A percentile compares a stretch with the other conserved stretches of the same genome.
Conservation (phyloP, 495 filamentous ascomycete genomes). For the Hypoxylon subgilvum region DNA sequence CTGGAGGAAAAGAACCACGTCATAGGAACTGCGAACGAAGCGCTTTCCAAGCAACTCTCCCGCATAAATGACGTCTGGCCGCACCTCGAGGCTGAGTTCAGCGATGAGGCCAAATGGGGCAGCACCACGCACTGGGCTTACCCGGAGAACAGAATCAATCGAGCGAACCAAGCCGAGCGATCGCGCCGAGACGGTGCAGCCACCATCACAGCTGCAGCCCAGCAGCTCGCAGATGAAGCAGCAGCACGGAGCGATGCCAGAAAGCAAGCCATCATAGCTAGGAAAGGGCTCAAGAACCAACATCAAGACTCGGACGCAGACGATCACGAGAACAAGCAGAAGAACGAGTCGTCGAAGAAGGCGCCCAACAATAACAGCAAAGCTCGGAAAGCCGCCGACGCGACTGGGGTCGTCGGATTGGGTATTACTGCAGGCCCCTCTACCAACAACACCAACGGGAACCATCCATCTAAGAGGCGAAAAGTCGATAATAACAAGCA, state of each 20-base stretch:
- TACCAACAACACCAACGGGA: constrained; percentile 48
- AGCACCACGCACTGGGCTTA: constrained; percentile 96
- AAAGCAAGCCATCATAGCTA: constrained; percentile 77
- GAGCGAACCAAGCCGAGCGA: constrained; percentile 67
- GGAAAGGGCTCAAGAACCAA: constrained; percentile 69
- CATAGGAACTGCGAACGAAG: constrained; percentile 84
- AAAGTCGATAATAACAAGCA: constrained; percentile 72
- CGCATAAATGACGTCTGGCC: constrained; percentile 85
- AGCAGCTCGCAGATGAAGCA: constrained; percentile 76
- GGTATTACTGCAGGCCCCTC: constrained; percentile 55
- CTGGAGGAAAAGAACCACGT: constrained; percentile 98
- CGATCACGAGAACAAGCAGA: constrained; percentile 60
- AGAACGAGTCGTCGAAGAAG: constrained; percentile 63
- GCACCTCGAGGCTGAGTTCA: constrained; percentile 85
- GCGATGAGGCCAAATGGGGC: constrained; percentile 89
- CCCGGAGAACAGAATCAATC: constrained; percentile 77
- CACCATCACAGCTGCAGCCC: constrained; percentile 69
- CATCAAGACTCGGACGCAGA: constrained; percentile 80
- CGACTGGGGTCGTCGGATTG: constrained; percentile 55
- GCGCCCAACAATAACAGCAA: constrained; percentile 55
- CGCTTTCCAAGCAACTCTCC: constrained; percentile 81
- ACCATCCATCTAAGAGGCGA: constrained; percentile 70
- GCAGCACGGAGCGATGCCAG: constrained; percentile 78
- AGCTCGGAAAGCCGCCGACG: constrained; percentile 66
- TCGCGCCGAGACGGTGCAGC: constrained; percentile 78